Base-by-base conservation (phyloP, 306 rosid species). In the Rubus parviflorus region DNA sequence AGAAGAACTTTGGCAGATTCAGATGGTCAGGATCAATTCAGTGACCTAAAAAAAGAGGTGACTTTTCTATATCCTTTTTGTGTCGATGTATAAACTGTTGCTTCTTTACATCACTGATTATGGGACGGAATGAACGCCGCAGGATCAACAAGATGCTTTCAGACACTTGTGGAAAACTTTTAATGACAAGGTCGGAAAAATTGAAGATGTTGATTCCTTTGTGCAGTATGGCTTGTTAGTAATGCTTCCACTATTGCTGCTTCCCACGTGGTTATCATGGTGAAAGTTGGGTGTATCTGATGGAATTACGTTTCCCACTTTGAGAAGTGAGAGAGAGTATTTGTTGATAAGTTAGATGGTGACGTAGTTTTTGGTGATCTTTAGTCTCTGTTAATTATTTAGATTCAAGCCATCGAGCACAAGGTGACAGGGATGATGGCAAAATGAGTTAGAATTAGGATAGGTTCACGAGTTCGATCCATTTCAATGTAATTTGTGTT, bases 151-250 rank as follows among this genome's bases (percentile, higher is more conserved):
- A n/a, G 82, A 82, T 23, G 82, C 81, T 68, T 64, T 71, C 77
- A 75, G 85, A 62, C 80, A 82, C 40, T 16, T 80, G 56, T 83
- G 92, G 92, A 84, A 77, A 66, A 52, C 72, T 75, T 63, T 89
- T 23, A 80, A 79, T 68, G 47, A 79, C 67, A 86, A 71, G 75
- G 68, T 87, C 68, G 79, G 76, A 74, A 72, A 81, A 42, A 67
- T 86, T 53, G 88, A 87, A 86, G 82, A 91, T 62, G 61, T 63
- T 1, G 96, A 95, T 80, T 64, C 90, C 53, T 80, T 92, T 57
- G 92, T 95, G 89, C 77, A 68, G 78, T 91, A 86, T 49, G 90
- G 97, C 60, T 84, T 95, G 82, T 79, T 81, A 67, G 79, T 79
- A 63, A 87, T 92, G 88, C 77, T 89, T 79, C 91, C 97, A 46